Evolutionary conservation across 345 rosid species (phyloP).

Genomic region (Populus tremula): DNA sequence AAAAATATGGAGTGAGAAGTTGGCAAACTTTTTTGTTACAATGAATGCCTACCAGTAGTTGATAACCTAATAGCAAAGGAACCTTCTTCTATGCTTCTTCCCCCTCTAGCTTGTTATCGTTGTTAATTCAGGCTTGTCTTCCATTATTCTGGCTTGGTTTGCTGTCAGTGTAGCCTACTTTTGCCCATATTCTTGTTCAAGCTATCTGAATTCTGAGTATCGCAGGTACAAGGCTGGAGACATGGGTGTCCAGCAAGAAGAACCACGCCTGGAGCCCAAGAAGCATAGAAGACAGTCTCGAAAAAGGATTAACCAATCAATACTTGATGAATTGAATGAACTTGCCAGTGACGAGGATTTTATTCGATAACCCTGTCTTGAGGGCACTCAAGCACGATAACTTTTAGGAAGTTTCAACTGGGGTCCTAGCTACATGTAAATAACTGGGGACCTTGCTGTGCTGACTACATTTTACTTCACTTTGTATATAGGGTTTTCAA

Average conservation of each 20-base stretch:
- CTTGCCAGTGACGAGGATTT: slow-evolving; percentile 47
- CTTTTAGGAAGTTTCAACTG: neutral
- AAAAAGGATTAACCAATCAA: slow-evolving; percentile 66
- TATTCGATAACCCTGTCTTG: slow-evolving; percentile 49
- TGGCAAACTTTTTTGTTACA: neutral
- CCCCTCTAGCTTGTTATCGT: no score
- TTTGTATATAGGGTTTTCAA: no score
- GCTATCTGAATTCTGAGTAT: neutral
- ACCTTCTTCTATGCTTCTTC: no score
- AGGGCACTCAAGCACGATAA: slow-evolving; percentile 52
- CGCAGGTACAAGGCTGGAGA: slow-evolving; percentile 74
- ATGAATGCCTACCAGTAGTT: neutral
- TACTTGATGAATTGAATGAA: slow-evolving; percentile 54
- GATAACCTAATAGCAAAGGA: neutral
- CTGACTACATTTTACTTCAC: no score
- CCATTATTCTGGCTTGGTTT: neutral
- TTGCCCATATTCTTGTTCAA: neutral
- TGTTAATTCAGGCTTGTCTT: neutral
- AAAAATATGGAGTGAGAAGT: neutral
- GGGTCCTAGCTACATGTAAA: neutral
- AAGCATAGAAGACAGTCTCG: slow-evolving; percentile 84
- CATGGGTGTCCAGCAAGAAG: slow-evolving; percentile 79
- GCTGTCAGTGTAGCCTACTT: neutral
- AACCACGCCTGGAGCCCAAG: slow-evolving; percentile 72
- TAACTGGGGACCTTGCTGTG: neutral